phyloP scores from a whole-genome alignment of 176 grass and related monocot species.

The Themeda triandra region DNA sequence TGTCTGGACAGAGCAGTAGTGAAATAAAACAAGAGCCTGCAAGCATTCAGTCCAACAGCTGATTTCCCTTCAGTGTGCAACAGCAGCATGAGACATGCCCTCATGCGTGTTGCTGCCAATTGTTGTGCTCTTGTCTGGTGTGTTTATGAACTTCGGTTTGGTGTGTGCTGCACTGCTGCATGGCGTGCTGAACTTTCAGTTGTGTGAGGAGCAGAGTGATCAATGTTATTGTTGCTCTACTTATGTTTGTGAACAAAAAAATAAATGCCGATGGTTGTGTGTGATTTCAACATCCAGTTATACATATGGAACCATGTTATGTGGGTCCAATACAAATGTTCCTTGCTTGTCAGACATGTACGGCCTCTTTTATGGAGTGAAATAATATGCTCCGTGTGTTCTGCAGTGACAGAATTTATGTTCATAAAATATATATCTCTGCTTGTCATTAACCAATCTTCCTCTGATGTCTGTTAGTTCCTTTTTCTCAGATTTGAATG shows the following conservation, averaged over 20 bases:
- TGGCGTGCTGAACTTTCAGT: neutral
- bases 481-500: no score
- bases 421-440: no score
- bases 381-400: no score
- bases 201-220: neutral
- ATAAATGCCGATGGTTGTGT: neutral
- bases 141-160: neutral
- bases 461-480: no score
- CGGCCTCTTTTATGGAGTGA: no score
- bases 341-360: accelerated
- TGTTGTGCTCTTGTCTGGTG: neutral
- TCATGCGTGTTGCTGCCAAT: neutral
- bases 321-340: neutral
- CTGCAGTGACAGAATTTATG: no score
- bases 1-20: neutral
- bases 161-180: neutral
- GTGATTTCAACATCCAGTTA: no score
- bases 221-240: neutral
- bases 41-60: no score
- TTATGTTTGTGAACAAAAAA: neutral
- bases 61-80: neutral
- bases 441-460: no score
- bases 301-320: neutral
- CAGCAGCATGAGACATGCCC: neutral
- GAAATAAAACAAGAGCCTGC: neutral